Evolutionary conservation across 108 stramenopile genomes (phyloP).

Genomic region (Asterionellopsis glacialis): DNA sequence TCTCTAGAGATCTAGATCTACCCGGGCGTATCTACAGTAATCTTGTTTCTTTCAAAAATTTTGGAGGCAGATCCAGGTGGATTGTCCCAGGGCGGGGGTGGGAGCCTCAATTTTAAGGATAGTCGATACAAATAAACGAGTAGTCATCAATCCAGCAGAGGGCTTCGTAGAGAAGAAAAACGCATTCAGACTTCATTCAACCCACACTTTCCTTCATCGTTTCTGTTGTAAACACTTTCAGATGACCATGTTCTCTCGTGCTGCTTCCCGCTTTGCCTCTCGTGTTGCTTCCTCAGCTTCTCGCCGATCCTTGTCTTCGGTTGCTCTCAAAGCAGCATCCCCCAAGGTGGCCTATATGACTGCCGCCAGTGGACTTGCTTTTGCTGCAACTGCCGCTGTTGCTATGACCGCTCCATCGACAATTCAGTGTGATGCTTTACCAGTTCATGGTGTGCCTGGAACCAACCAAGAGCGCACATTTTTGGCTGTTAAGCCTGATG

Average conservation of each 20-base stretch:
- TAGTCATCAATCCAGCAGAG: too few relatives aligned
- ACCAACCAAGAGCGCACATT: slow-evolving; percentile 88
- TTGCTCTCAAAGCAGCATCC: neutral
- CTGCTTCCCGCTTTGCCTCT: slow-evolving; percentile 5
- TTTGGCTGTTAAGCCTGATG: slow-evolving; percentile 94
- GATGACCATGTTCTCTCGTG: slow-evolving; percentile 1
- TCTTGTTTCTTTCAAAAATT: too few relatives aligned
- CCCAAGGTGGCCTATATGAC: slow-evolving; percentile 3
- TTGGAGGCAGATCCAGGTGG: too few relatives aligned
- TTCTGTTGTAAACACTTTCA: too few relatives aligned
- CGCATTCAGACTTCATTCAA: too few relatives aligned
- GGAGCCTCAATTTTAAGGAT: too few relatives aligned
- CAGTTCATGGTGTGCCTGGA: slow-evolving; percentile 65
- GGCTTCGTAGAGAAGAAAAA: too few relatives aligned
- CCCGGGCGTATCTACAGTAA: too few relatives aligned
- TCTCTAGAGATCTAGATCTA: too few relatives aligned
- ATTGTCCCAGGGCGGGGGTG: too few relatives aligned
- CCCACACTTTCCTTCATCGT: too few relatives aligned
- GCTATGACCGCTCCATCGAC: slow-evolving; percentile 10
- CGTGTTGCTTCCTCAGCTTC: neutral
- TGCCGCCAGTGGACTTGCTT: neutral
- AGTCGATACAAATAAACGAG: too few relatives aligned
- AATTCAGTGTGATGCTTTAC: slow-evolving; percentile 39
- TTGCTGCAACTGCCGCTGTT: slow-evolving; percentile 12
- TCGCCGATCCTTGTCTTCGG: neutral